These are phyloP conservation scores for Arthrobotrys sphaeroides DNA, from an alignment of 2,329 filamentous ascomycete species.

Conservation along the genomic window DNA sequence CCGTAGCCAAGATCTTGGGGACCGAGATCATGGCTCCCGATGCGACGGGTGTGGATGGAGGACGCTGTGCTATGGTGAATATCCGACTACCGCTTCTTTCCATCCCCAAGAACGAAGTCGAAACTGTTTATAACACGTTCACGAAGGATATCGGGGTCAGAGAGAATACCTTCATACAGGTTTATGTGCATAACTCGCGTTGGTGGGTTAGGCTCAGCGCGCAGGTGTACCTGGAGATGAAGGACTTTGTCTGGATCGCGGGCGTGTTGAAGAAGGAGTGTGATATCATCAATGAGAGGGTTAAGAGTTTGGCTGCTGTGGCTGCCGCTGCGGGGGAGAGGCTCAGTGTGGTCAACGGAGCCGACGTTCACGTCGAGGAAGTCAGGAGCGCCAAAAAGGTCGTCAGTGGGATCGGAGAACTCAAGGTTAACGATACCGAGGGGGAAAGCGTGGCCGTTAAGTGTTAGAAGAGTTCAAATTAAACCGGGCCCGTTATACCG, in stretches of 20 bases:
- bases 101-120: slow-evolving; percentile 49
- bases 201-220: slow-evolving; percentile 79
- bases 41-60: slow-evolving; percentile 12
- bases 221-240: slow-evolving; percentile 82
- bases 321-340: background rate
- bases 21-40: slow-evolving; percentile 70
- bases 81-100: slow-evolving; percentile 30
- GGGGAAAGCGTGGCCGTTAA: background rate
- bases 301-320: slow-evolving; percentile 68
- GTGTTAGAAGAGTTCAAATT: background rate
- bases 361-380: slow-evolving; percentile 65
- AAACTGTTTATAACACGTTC: slow-evolving; percentile 27
- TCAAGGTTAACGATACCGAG: slow-evolving; percentile 30
- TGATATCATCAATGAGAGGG: slow-evolving; percentile 46
- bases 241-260: slow-evolving; percentile 78
- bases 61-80: slow-evolving; percentile 40
- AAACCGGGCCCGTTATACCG: too few species aligned
- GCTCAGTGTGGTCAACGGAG: slow-evolving; percentile 57
- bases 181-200: slow-evolving; percentile 70
- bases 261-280: slow-evolving; percentile 65
- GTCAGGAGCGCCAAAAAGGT: slow-evolving; percentile 54
- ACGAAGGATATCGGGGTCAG: slow-evolving; percentile 67
- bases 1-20: slow-evolving; percentile 71
- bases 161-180: slow-evolving; percentile 60
- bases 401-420: slow-evolving; percentile 14